Evolutionary conservation across 1,284 basidiomycete species (phyloP), one percentile per base, ranked within the genome.

Genomic region (Anthracocystis walkeri): DNA sequence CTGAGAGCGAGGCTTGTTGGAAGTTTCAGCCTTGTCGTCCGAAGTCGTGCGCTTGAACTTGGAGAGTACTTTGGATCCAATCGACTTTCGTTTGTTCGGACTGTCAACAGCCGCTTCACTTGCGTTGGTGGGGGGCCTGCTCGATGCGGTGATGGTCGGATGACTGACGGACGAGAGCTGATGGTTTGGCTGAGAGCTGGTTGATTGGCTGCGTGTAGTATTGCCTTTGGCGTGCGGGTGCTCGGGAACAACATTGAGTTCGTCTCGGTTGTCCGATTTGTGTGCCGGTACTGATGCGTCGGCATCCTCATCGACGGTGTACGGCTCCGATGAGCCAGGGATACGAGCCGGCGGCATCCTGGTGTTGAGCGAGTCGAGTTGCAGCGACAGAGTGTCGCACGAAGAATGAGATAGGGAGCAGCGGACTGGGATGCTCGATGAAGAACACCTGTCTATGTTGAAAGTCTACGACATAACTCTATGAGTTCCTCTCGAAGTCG

Each of bases 31-130:
- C 33, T 49, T 56, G 14, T 69, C 59, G 29, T 69, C 55, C 8
- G 38, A 23, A 4, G 62, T 49, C 1, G 51, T 20, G 12, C 45
- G 58, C 46, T 62, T 72, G 48, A 72, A 40, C 53, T 69, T 76
- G 52, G 65, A 61, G 18, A 72, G 45, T 12, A 76, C 23, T 40
- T 76, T 76, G 48, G 69, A 69, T 21, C 74, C 65, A 21, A 76
- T 65, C 38, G 74, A 76, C 29, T 54, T 69, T 14, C 56, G 33
- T 25, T 65, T 69, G 10, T 41, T 16, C 7, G 29, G 20, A 5
- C 53, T 10, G 6, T 66, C 56, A 20, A 14, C 11, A 11, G 44
- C 16, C 5, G 41, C 27, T 5, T 60, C 50, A 29, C n/a, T 51
- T 4, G 3, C 12, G 35, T 18, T 50, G 16, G 23, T 20, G n/a